Conservation (phyloP, 768 basidiomycete genomes). For the Psilocybe cyanescens region DNA sequence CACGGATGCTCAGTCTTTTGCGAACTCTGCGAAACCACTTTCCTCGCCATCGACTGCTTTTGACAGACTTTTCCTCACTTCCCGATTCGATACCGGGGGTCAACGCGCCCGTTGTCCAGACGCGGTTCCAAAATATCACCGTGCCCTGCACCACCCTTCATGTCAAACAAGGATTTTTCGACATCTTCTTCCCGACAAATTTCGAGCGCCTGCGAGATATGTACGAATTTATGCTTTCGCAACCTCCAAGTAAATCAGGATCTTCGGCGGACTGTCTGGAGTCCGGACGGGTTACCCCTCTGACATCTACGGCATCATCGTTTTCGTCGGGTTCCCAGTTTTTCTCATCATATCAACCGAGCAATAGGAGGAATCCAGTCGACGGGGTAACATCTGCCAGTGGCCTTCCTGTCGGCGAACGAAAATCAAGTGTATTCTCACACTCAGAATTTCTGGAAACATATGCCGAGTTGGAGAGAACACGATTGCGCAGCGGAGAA, state of each 20-base stretch:
- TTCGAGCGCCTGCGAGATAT: conserved; percentile 86
- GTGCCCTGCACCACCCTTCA: conserved; percentile 90
- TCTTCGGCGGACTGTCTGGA: conserved; percentile 30
- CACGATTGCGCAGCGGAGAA: conserved; percentile 77
- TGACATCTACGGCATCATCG: conserved; percentile 51
- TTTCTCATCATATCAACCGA: conserved; percentile 69
- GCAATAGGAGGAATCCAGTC: conserved; percentile 60
- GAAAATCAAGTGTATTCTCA: conserved; percentile 81
- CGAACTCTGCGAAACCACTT: conserved; percentile 82
- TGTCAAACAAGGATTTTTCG: conserved; percentile 95
- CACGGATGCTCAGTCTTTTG: conserved; percentile 84
- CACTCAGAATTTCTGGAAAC: conserved; percentile 90
- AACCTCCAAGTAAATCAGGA: conserved; percentile 38
- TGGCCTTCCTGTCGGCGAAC: conserved; percentile 79
- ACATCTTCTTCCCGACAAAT: conserved; percentile 97
- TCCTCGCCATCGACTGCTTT: conserved; percentile 90
- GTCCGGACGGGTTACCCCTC: conserved; percentile 52
- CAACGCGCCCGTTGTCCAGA: conserved; percentile 93
- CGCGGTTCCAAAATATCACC: conserved; percentile 80
- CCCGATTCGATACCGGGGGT: conserved; percentile 83
- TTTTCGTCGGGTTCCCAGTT: conserved; percentile 62
- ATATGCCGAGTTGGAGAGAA: conserved; percentile 77
- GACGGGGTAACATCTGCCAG: conserved; percentile 78
- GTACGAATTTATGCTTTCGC: conserved; percentile 83
- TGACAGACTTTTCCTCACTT: conserved; percentile 90